Base-by-base conservation (phyloP, 2,329 filamentous ascomycete species). In the Colletotrichum tropicicola region DNA sequence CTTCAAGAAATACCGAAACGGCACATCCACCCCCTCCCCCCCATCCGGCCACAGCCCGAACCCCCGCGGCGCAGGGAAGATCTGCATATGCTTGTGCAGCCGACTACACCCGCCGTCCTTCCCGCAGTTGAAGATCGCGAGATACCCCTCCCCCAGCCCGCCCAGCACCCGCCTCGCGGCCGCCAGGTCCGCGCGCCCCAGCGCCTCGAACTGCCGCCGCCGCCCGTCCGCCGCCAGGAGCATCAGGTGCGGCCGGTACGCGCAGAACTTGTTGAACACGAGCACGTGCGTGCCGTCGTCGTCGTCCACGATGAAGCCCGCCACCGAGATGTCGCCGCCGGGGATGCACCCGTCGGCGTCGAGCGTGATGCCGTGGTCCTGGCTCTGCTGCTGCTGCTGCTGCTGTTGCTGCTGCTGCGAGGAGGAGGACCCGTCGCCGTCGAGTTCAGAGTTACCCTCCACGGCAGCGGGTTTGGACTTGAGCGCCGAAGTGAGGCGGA, bases 11-110 rank as follows among this genome's bases (percentile, higher is more conserved):
- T 70, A 78, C 39, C 69, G 68, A 61, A 78, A 82, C 1, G 80
- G 79, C 39, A 78, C 67, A 6, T 57, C 49, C 6, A 68, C 63
- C 13, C 7, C 8, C 30, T 37, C 60, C 10, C 58, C 19, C 13
- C 59, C 54, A n/a, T 71, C 69, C 0, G 72, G 71, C 69, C 73
- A 72, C 25, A 68, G 56, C 55, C 57, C 59, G 65, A 78, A 74
- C 61, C 52, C 72, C 70, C 2, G 71, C 71, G 52, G 65, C 10
- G 59, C 66, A 6, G 79, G 79, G 6, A 83, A 69, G 1, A 79
- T 68, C 66, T 85, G 83, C 64, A 85, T 64, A 71, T 85, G 83
- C 70, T 85, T 85, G 66, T 85, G 83, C 51, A 79, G 69, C 9
- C 83, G 70, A 55, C 80, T 83, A 56, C 81, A 82, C 1, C 83